These are phyloP conservation scores for Tricholoma terreum DNA, from an alignment of 768 basidiomycete genomes.

Conservation along the genomic window DNA sequence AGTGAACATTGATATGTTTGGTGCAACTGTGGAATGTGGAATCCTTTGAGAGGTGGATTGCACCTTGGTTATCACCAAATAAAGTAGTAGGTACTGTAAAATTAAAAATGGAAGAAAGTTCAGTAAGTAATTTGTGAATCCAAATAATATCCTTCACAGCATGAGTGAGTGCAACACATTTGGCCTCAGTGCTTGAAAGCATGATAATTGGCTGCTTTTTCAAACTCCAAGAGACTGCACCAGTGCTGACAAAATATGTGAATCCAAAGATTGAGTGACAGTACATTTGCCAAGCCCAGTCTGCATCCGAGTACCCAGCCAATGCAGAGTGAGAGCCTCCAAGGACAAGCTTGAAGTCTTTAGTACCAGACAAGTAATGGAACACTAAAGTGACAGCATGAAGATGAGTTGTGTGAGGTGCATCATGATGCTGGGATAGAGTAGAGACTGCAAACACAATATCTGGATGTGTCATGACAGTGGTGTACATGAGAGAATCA, in stretches of 20 bases:
- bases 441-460: no score
- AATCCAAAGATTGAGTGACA: conserved; percentile 5
- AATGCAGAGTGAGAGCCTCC: conserved; percentile 1
- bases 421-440: no score
- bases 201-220: conserved; percentile 12
- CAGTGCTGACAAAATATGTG: background rate
- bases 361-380: background rate
- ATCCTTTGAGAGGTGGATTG: background rate
- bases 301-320: no score
- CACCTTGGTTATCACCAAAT: no score
- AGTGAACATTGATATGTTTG: background rate
- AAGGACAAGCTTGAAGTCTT: background rate
- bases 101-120: no score
- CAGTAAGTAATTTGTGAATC: no score
- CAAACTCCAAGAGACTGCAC: conserved; percentile 1
- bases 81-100: background rate
- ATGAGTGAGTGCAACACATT: conserved; percentile 16
- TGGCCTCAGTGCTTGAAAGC: conserved; percentile 15
- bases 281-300: background rate
- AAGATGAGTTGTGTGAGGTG: no score
- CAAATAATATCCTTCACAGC: conserved; percentile 16
- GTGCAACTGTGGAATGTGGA: background rate
- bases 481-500: no score
- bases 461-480: no score
- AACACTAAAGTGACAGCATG: no score